Base-by-base conservation (phyloP, 192 early-diverging fungal species). In the Chytriomyces hyalinus region DNA sequence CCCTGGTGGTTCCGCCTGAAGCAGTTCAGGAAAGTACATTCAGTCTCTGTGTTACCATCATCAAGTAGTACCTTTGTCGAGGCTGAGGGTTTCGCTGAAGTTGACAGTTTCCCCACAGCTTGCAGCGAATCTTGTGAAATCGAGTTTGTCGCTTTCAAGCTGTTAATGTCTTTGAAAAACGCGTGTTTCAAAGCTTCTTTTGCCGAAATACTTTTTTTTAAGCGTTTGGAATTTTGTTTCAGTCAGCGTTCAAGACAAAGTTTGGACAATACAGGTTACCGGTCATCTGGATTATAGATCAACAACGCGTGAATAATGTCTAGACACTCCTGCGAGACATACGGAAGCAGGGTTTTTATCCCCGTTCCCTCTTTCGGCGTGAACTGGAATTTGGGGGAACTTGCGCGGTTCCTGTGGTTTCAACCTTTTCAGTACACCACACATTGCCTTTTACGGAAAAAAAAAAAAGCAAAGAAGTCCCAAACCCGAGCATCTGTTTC, bases 401-500 rank as follows among this genome's bases (percentile, higher is more conserved):
- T 79, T 45, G 50, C 63, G 49, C 67, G 80, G 69, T 77, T 84
- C 78, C 48, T 80, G 53, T 53, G 80, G 87, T 63, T 10, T 22
- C 3, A 48, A 5, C 62, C 9, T 7, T 74, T 24, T 20, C 2
- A 11, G 10, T 13, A 11, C n/a, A 49, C n/a, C 13, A 69, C 47
- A 51, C 8, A 53, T 22, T 6, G 9, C 65, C 15, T 11, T 6
- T 2, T 1, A 22, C n/a, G 0, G 1, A 28, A 26, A 11, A 79
- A 73, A 47, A 75, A 6, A 3, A 66, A 77, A 47, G 36, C 36
- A 36, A 36, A 36, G n/a, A 36, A 36, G 36, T 1, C 3, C 36
- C 36, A 36, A 68, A 89, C 87, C 87, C 87, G 1, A 86, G 77
- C 82, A 89, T 87, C 24, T 87, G 67, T 68, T 80, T 85, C 67